A percentile compares a stretch with the other conserved stretches of the same genome.
These are phyloP conservation scores for Pleurotus giganteus DNA, from an alignment of 768 basidiomycete genomes.

Conservation along the genomic window DNA sequence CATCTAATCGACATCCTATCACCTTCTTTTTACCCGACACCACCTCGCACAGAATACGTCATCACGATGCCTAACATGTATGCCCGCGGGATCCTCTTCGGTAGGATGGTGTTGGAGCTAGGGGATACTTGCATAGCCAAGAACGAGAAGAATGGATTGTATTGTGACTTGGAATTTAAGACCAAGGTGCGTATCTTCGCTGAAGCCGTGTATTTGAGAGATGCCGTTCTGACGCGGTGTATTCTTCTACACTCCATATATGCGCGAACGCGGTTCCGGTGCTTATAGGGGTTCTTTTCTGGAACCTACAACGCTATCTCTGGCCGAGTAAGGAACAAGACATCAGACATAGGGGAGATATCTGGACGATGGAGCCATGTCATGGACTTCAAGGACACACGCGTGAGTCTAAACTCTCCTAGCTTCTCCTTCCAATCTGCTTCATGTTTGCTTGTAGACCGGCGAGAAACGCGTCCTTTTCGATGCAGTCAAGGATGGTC, in stretches of 20 bases:
- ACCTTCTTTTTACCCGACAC: not conserved
- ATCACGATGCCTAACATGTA: constrained; percentile 99
- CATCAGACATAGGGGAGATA: constrained; percentile 77
- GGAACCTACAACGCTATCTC: constrained; percentile 91
- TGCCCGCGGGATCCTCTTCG: constrained; percentile 82
- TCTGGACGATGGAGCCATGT: constrained; percentile 87
- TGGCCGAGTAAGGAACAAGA: constrained; percentile 70
- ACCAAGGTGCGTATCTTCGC: constrained; percentile 77
- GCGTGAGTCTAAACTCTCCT: constrained; percentile 43
- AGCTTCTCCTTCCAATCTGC: not conserved
- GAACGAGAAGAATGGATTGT: constrained; percentile 73
- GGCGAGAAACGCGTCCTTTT: constrained; percentile 77
- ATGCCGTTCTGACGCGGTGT: not conserved
- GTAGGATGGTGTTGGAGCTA: constrained; percentile 94
- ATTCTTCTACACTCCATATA: no score
- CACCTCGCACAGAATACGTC: constrained; percentile 59
- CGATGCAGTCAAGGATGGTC: constrained; percentile 75
- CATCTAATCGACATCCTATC: constrained; percentile 7
- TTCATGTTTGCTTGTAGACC: constrained; percentile 38
- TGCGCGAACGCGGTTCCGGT: not conserved
- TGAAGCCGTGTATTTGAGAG: no score
- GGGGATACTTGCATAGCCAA: constrained; percentile 86
- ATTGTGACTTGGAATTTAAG: constrained; percentile 93
- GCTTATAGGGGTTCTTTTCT: constrained; percentile 85
- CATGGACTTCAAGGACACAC: constrained; percentile 79